Base-by-base conservation (phyloP, 345 rosid species). In the Pugionium dolabratum region DNA sequence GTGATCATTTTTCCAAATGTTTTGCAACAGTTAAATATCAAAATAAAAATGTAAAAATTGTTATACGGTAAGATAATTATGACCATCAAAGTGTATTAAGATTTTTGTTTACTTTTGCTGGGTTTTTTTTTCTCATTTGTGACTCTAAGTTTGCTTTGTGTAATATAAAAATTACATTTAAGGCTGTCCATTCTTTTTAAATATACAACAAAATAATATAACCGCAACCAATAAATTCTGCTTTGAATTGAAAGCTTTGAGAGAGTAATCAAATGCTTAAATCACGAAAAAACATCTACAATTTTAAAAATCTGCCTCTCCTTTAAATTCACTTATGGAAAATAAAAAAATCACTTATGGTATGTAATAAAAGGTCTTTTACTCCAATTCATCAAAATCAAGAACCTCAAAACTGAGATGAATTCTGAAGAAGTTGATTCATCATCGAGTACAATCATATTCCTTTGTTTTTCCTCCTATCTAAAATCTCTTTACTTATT, bases 231-330 rank as follows among this genome's bases (percentile, higher is more conserved):
- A 25, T 48, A 4, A 9, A 9, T 40, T 40, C 46, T 44, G 1
- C 8, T 41, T 47, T 59, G 26, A 59, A 31, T 35, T 18, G 39
- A 9, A 67, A 8, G 25, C 25, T 6, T 65, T 43, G 28, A 26
- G 28, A 26, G 35, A 25, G 66, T 50, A 49, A 59, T 61, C 47
- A 70, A 44, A 69, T 59, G 64, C 70, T 40, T 48, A 47, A 56
- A 48, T 63, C 59, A 71, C 52, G 64, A 10, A 39, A 11, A 62
- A 6, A 18, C 0, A 18, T 18, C 18, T 18, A 18, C 6, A 6
- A 1, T 4, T 55, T 68, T 70, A n/a, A 2, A 53, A 52, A 10
- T 55, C 8, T 0, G 29, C 11, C 53, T 25, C 51, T 37, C 43
- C 43, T 7, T 36, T 54, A 45, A 37, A 39, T 54, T 39, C 4